A percentile compares a stretch with the other conserved stretches of the same genome.
phyloP scores from a whole-genome alignment of 2,329 filamentous ascomycete genomes.

The Phoma sp. region DNA sequence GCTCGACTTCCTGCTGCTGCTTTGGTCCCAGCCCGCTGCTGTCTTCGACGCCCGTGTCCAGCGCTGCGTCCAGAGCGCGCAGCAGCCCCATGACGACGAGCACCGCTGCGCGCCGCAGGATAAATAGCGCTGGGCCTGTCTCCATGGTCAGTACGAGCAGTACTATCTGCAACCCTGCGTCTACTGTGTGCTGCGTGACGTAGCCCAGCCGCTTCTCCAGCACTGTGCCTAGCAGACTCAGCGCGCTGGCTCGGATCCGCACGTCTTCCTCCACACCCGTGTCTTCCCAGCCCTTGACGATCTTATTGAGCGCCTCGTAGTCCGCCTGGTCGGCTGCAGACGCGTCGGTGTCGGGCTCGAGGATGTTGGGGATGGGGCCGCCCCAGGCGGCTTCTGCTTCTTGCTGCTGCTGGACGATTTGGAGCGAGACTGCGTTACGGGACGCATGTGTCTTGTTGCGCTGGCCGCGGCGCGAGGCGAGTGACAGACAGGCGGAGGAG shows the following conservation, averaged over 20 bases:
- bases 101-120: conserved; percentile 70
- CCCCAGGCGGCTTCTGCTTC: conserved; percentile 63
- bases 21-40: conserved; percentile 60
- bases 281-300: conserved; percentile 71
- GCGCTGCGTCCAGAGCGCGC: conserved; percentile 61
- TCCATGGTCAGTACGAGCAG: conserved; percentile 69
- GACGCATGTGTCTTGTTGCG: conserved; percentile 65
- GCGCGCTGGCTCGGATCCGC: conserved; percentile 70
- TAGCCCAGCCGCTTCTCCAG: conserved; percentile 62
- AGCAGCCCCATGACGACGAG: conserved; percentile 68
- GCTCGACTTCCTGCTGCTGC: conserved; percentile 66
- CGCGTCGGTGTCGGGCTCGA: conserved; percentile 36
- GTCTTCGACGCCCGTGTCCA: conserved; percentile 39
- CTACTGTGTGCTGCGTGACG: conserved; percentile 45
- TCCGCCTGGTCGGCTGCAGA: conserved; percentile 41
- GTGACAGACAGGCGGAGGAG: conserved; percentile 64
- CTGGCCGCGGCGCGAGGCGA: conserved; percentile 68
- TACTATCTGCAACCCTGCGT: conserved; percentile 65
- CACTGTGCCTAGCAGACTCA: conserved; percentile 67
- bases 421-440: conserved; percentile 60
- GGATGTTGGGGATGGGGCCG: conserved; percentile 53
- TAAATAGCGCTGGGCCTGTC: conserved; percentile 63
- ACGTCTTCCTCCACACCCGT: conserved; percentile 70
- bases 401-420: conserved; percentile 55
- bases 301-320: conserved; percentile 59